phyloP scores from a whole-genome alignment of 306 rosid species.

The Senna tora region DNA sequence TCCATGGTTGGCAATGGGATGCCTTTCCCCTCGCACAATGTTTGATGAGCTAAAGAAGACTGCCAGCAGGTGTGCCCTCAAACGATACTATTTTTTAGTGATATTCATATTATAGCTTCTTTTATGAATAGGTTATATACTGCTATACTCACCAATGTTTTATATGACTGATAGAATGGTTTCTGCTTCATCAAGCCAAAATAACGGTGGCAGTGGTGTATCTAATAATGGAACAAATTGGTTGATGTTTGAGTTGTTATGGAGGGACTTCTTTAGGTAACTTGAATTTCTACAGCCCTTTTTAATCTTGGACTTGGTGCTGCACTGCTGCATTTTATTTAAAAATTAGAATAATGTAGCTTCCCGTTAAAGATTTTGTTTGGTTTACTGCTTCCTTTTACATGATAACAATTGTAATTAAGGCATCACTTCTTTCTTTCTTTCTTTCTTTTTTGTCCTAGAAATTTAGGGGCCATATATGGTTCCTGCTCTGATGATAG shows the following conservation, averaged over 20 bases:
- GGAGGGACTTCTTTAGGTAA: conserved; percentile 99
- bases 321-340: not conserved
- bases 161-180: conserved; percentile 47
- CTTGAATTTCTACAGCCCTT: conserved; percentile 3
- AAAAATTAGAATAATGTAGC: not conserved
- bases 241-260: conserved; percentile 92
- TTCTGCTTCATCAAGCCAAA: conserved; percentile 59
- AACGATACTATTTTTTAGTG: conserved; percentile 26
- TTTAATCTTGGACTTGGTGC: conserved; percentile 6
- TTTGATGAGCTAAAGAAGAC: conserved; percentile 83
- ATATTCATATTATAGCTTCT: conserved; percentile 4
- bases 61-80: conserved; percentile 57
- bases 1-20: conserved; percentile 97
- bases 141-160: conserved; percentile 28
- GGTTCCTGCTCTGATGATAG: not conserved
- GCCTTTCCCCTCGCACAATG: conserved; percentile 92
- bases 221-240: conserved; percentile 70
- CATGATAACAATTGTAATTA: not conserved
- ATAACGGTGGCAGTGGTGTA: conserved; percentile 58
- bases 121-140: conserved; percentile 11
- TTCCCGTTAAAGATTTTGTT: no score
- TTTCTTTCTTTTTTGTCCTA: not conserved
- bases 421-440: no score
- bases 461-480: not conserved
- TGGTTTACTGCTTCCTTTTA: not conserved